phyloP scores from a whole-genome alignment of 257 asterid genomes.

The Solanum neorickii region DNA sequence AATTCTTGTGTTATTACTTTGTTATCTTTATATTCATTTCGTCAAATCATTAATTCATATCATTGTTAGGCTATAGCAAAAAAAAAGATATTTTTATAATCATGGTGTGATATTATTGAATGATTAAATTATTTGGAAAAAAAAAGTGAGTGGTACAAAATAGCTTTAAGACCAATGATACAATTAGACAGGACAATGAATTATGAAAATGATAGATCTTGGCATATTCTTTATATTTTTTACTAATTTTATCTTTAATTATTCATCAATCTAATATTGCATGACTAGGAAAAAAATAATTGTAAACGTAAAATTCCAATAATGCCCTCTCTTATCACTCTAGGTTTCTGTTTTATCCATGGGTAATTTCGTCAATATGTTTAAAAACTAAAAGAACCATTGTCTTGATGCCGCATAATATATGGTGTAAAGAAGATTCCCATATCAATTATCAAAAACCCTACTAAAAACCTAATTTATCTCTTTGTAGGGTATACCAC shows the following conservation, averaged over 20 bases:
- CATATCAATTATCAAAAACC: not conserved
- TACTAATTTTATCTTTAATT: not conserved
- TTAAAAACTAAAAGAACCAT: constrained; percentile 11
- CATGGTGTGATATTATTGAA: not conserved
- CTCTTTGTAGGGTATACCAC: not conserved
- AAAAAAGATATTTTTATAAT: not conserved
- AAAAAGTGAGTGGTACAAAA: not conserved
- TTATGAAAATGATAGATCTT: not conserved
- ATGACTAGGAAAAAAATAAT: not conserved
- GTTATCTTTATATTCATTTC: not conserved
- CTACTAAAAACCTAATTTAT: not conserved
- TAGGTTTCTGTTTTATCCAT: not conserved
- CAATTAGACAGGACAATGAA: not conserved
- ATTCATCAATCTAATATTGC: not conserved
- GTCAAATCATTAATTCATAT: not conserved
- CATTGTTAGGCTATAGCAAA: not conserved
- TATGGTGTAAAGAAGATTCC: constrained; percentile 12
- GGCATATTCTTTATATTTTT: not conserved
- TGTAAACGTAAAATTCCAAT: not conserved
- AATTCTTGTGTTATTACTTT: not conserved
- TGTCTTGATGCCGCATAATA: constrained; percentile 74
- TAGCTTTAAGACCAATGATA: not conserved
- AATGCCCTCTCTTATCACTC: not conserved
- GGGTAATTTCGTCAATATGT: constrained; percentile 10
- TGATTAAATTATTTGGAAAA: not conserved